Evolutionary conservation across 768 basidiomycete genomes (phyloP).

Genomic region (Mycena kentingensis): DNA sequence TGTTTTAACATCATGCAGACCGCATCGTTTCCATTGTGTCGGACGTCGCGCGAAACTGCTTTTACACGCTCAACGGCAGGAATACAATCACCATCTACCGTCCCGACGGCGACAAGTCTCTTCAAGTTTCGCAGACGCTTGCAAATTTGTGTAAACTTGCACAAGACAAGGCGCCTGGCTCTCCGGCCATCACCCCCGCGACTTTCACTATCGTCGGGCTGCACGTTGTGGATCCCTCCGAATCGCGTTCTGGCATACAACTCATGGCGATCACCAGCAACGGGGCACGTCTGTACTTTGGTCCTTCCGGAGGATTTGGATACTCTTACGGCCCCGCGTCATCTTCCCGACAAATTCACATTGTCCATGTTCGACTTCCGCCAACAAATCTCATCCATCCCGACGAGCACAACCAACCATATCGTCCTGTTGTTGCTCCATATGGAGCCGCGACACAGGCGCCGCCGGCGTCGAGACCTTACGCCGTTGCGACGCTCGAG

Average conservation of each 20-base stretch:
- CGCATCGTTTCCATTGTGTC: constrained; percentile 68
- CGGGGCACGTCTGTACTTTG: constrained; percentile 85
- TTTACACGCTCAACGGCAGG: constrained; percentile 76
- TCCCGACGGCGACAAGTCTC: constrained; percentile 60
- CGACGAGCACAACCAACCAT: constrained; percentile 61
- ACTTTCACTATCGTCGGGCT: constrained; percentile 70
- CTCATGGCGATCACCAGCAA: constrained; percentile 81
- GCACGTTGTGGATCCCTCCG: constrained; percentile 65
- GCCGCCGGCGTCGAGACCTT: constrained; percentile 55
- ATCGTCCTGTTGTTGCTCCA: constrained; percentile 46
- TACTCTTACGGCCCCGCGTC: constrained; percentile 46
- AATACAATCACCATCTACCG: constrained; percentile 68
- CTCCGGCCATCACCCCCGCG: constrained; percentile 68
- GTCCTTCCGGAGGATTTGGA: constrained; percentile 50
- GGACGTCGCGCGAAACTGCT: constrained; percentile 67
- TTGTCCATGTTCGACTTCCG: constrained; percentile 79
- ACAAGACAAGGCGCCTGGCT: constrained; percentile 79
- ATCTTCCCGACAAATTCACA: constrained; percentile 52
- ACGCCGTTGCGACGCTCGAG: constrained; percentile 59
- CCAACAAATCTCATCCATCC: constrained; percentile 77
- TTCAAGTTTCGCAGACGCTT: constrained; percentile 76
- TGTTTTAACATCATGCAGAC: no score
- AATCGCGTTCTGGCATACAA: constrained; percentile 71
- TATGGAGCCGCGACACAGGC: constrained; percentile 50
- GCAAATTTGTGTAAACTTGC: constrained; percentile 73